A percentile compares a stretch with the other conserved stretches of the same genome.
Evolutionary conservation across 2,329 filamentous ascomycete species (phyloP).

Genomic region (Pseudocercospora fijiensis): DNA sequence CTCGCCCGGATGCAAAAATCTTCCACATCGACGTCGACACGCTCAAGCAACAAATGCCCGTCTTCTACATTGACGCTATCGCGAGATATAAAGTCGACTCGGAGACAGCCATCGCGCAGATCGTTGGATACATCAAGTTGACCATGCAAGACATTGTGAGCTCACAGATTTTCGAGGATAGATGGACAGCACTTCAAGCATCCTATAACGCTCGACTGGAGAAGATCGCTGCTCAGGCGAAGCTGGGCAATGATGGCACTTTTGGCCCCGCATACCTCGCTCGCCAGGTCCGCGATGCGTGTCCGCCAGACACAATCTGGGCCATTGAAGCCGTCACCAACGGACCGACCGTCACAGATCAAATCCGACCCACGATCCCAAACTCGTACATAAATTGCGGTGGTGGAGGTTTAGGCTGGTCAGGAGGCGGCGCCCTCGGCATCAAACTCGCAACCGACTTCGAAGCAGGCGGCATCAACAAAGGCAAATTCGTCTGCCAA

Average conservation of each 20-base stretch:
- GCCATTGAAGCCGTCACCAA: conserved; percentile 77
- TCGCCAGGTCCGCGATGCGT: conserved; percentile 54
- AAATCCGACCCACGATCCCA: conserved; percentile 65
- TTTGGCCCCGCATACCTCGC: conserved; percentile 62
- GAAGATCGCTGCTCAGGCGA: conserved; percentile 57
- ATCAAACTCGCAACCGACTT: conserved; percentile 69
- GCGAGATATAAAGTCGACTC: conserved; percentile 54
- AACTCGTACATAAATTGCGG: conserved; percentile 80
- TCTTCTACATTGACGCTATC: conserved; percentile 58
- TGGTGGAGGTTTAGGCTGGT: conserved; percentile 78
- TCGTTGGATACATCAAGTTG: conserved; percentile 59
- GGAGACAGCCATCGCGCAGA: conserved; percentile 63
- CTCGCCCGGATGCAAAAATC: conserved; percentile 57
- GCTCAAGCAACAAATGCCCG: conserved; percentile 61
- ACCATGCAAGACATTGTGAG: conserved; percentile 47
- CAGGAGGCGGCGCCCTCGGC: conserved; percentile 70
- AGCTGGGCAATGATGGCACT: conserved; percentile 61
- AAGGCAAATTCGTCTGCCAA: conserved; percentile 61
- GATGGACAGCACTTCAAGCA: conserved; percentile 57
- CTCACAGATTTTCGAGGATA: conserved; percentile 34
- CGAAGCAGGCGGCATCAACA: conserved; percentile 49
- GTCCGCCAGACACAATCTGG: conserved; percentile 68
- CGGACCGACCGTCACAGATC: conserved; percentile 65
- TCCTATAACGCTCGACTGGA: conserved; percentile 60
- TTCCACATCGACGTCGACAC: conserved; percentile 67